A percentile compares a stretch with the other conserved stretches of the same genome.
phyloP scores from a whole-genome alignment of 768 basidiomycete species.

The Sarcomyxa edulis region DNA sequence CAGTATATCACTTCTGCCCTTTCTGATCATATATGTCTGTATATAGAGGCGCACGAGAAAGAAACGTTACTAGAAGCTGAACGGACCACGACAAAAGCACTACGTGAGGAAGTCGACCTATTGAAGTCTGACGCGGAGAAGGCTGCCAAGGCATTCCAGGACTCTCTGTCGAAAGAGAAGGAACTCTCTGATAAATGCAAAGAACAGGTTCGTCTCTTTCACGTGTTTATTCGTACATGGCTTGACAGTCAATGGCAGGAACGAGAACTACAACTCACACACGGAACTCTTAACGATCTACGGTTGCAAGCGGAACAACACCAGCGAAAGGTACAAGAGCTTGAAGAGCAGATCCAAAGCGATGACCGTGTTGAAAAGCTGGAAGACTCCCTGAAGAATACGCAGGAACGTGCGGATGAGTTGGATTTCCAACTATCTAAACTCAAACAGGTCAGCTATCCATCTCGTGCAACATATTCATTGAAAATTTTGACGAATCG shows the following conservation, averaged over 20 bases:
- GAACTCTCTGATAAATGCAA: constrained; percentile 45
- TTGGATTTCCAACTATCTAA: constrained; percentile 79
- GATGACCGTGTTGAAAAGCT: constrained; percentile 77
- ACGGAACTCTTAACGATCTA: constrained; percentile 45
- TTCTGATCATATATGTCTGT: constrained; percentile 4
- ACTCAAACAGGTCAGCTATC: constrained; percentile 58
- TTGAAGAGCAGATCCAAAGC: constrained; percentile 78
- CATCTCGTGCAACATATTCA: background rate
- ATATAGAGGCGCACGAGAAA: constrained; percentile 38
- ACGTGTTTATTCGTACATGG: background rate
- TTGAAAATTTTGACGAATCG: constrained; percentile 4
- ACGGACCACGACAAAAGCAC: constrained; percentile 27
- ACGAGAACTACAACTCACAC: constrained; percentile 66
- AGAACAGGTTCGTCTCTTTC: constrained; percentile 40
- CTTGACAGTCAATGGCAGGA: constrained; percentile 45
- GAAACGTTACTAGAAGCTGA: constrained; percentile 38
- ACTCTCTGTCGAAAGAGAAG: constrained; percentile 46
- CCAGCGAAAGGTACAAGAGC: constrained; percentile 57
- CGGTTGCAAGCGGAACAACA: constrained; percentile 49
- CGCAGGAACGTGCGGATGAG: constrained; percentile 78
- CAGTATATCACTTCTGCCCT: background rate
- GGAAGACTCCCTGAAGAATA: constrained; percentile 68
- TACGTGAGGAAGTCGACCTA: constrained; percentile 36
- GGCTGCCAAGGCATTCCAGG: constrained; percentile 30
- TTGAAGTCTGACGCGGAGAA: constrained; percentile 35